Conservation (phyloP, 208 protist species). For the Leptomonas pyrrhocoris region DNA sequence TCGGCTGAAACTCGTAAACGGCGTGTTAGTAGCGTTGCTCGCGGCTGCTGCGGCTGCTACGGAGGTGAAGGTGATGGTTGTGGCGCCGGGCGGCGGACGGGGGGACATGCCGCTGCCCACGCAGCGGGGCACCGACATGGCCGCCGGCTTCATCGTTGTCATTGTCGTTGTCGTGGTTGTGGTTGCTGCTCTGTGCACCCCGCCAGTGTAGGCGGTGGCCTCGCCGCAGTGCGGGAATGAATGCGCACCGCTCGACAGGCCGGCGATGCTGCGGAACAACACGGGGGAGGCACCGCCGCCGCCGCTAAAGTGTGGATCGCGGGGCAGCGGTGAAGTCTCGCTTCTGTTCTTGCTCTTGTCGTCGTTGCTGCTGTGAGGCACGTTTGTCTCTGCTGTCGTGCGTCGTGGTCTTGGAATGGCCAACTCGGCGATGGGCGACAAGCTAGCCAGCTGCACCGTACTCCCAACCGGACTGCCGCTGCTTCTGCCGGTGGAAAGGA, state of each 20-base stretch:
- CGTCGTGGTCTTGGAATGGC: not conserved
- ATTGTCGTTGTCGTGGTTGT: not conserved
- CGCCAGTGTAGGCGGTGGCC: not conserved
- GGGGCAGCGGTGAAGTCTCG: not conserved
- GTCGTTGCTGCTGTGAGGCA: no score
- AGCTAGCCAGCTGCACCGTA: not conserved
- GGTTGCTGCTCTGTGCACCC: not conserved
- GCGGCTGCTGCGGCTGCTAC: not conserved
- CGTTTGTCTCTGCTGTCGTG: not conserved
- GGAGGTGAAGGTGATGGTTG: slow-evolving; percentile 3
- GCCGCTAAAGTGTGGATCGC: not conserved
- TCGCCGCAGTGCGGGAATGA: not conserved
- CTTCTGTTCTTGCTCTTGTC: not conserved
- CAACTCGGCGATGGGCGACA: not conserved
- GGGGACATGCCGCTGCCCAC: no score
- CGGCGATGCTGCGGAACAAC: slow-evolving; percentile 3
- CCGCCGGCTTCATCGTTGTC: no score
- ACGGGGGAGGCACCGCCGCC: not conserved
- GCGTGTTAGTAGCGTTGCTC: not conserved
- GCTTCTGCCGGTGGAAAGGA: not conserved
- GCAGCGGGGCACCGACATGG: no score
- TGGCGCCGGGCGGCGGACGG: not conserved
- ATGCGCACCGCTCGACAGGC: not conserved
- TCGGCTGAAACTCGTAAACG: not conserved
- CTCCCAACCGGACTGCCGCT: slow-evolving; percentile 1